Conservation (phyloP, 768 basidiomycete genomes). For the Mycena galericulata region DNA sequence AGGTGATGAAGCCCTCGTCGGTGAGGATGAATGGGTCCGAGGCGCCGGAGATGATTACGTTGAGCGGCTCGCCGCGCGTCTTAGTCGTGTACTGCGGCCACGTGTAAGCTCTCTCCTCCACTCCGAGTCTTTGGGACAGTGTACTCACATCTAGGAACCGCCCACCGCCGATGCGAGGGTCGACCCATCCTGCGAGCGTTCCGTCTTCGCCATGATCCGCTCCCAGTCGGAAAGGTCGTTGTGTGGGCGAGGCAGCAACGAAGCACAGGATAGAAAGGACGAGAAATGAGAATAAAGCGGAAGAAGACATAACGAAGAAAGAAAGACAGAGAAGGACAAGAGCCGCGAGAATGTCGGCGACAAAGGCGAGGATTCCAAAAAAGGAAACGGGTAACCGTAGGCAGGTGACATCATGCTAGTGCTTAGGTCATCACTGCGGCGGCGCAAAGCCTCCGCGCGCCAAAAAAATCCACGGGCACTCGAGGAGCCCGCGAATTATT, state of each 20-base stretch:
- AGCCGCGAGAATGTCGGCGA: neutral
- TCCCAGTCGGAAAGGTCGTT: constrained; percentile 19
- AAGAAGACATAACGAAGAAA: constrained; percentile 11
- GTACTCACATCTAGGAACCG: constrained; percentile 79
- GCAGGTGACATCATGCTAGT: too few relatives aligned
- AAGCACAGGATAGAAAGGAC: constrained; percentile 10
- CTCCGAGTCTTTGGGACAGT: neutral
- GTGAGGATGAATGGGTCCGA: constrained; percentile 88
- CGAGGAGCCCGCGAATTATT: too few relatives aligned
- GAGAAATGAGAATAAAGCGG: constrained; percentile 1
- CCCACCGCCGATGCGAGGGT: constrained; percentile 82
- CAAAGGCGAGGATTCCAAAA: neutral
- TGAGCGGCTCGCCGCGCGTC: constrained; percentile 82
- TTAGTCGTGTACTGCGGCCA: constrained; percentile 69
- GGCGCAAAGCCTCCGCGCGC: too few relatives aligned
- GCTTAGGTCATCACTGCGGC: too few relatives aligned
- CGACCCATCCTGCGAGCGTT: constrained; percentile 56
- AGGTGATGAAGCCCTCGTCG: constrained; percentile 74
- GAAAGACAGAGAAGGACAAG: neutral
- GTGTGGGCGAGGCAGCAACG: constrained; percentile 31
- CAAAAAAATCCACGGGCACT: too few relatives aligned
- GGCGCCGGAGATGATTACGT: constrained; percentile 81
- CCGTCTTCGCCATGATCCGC: constrained; percentile 22
- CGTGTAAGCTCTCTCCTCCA: neutral
- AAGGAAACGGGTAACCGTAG: too few relatives aligned